Evolutionary conservation across 768 basidiomycete genomes (phyloP), one percentile per base, ranked within the genome.

Genomic region (Calocybe gangraenosa): DNA sequence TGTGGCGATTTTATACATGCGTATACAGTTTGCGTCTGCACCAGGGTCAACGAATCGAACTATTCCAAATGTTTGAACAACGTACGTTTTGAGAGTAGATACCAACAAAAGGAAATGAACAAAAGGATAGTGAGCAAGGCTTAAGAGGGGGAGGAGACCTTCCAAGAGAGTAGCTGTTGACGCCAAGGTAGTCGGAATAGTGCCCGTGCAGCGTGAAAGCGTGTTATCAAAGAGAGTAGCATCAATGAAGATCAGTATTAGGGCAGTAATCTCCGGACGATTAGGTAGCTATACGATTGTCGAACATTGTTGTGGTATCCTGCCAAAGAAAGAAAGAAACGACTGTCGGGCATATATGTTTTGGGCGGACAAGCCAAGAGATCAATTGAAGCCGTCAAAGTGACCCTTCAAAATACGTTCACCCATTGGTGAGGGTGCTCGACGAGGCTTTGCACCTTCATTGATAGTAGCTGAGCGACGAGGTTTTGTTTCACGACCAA

Each of bases 361-460:
- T 38, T 44, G 32, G 35, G 39, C 20, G 49, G 32, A 39, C 25
- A 28, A 28, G 51, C 15, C 36, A 47, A 30, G 43, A 39, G 44
- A 31, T 75, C 65, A 90, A 59, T 88, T 87, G 73, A 92, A 92
- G 39, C 90, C 84, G 59, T 92, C 90, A 55, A 92, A 92, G 56
- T 92, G 90, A 7, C 90, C 90, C 70, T 88, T 92, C 54, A 92
- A 75, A 49, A 92, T 91, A 47, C 90, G 75, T 66, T 92, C 90
- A 51, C 89, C 91, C 90, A 91, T 92, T 5, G 89, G 89, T 31
- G 87, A 89, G 15, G 88, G 89, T 2, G 85, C 87, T 49, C 81
- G 71, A 44, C 77, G 81, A 8, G 74, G 74, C 40, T 74, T 74
- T n/a, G 62, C 50, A 11, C 72, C 67, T 38, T 62, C 58, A 34